Conservation (phyloP, 129 eudicot genomes). For the Logfia minima region DNA sequence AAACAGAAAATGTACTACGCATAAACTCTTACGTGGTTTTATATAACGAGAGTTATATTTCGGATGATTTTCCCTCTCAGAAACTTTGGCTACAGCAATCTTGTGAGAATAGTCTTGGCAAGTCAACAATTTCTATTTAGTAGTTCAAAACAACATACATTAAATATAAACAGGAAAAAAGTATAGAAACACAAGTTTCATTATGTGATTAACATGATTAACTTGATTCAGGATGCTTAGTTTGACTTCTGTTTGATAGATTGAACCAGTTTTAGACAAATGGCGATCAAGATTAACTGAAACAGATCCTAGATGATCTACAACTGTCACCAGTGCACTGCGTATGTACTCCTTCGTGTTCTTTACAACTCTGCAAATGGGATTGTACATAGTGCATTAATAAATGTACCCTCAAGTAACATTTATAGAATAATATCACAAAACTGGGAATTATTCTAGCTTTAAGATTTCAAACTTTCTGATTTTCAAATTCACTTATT, state of each 20-base stretch:
- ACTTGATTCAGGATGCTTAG: constrained; percentile 63
- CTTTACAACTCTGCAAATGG: constrained; percentile 50
- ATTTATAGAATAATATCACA: neutral
- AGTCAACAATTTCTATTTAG: constrained; percentile 49
- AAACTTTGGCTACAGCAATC: constrained; percentile 49
- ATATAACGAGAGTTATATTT: constrained; percentile 62
- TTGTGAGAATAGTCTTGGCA: constrained; percentile 66
- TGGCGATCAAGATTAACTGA: constrained; percentile 56
- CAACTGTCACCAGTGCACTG: constrained; percentile 60
- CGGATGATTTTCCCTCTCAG: constrained; percentile 41
- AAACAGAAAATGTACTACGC: neutral
- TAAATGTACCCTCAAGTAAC: neutral
- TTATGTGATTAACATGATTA: constrained; percentile 5
- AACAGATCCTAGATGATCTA: constrained; percentile 76
- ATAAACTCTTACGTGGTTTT: constrained; percentile 50
- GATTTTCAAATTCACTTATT: neutral
- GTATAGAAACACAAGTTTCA: neutral
- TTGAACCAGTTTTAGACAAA: constrained; percentile 32
- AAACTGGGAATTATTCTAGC: neutral
- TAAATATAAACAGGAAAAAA: neutral
- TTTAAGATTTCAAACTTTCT: neutral
- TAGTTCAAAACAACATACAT: neutral
- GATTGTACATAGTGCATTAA: neutral
- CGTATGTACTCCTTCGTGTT: constrained; percentile 69
- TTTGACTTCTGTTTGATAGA: constrained; percentile 49